phyloP scores from a whole-genome alignment of 176 grass and related monocot species.

The Ensete ventricosum region DNA sequence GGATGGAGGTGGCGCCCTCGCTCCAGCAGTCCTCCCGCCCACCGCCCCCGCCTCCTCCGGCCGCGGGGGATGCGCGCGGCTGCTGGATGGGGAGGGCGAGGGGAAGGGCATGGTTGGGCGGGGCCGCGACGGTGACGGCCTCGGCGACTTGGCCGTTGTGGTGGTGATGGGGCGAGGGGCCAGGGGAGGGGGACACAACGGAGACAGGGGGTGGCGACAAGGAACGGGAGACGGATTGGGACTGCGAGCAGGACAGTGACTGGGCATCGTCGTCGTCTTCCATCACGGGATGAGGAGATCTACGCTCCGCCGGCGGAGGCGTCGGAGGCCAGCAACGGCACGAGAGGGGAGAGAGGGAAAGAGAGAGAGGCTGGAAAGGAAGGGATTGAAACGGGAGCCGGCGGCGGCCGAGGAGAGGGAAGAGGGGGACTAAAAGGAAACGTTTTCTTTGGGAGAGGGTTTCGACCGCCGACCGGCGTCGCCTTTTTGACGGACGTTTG shows the following conservation, averaged over 20 bases:
- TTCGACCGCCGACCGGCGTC: conserved; percentile 6
- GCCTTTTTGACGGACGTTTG: neutral
- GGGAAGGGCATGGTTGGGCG: conserved; percentile 32
- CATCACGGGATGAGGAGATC: neutral
- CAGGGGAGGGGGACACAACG: neutral
- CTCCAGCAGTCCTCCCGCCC: conserved; percentile 95
- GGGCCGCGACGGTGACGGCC: conserved; percentile 22
- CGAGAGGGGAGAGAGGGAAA: conserved; percentile 16
- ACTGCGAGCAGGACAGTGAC: neutral
- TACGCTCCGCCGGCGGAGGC: neutral
- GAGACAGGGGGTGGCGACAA: neutral
- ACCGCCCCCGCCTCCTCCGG: conserved; percentile 4
- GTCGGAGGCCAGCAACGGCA: conserved; percentile 28
- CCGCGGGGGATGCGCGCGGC: conserved; percentile 14
- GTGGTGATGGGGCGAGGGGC: conserved; percentile 8
- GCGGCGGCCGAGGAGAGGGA: conserved; percentile 8
- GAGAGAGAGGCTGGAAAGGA: conserved; percentile 4
- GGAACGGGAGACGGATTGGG: conserved; percentile 3
- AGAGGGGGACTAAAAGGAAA: neutral
- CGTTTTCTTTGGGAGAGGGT: neutral
- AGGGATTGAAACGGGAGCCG: conserved; percentile 19
- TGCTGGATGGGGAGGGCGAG: conserved; percentile 69
- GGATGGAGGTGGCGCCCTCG: conserved; percentile 70
- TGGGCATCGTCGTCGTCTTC: conserved; percentile 5
- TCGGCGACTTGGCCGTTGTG: conserved; percentile 24